Conservation (phyloP, 192 early-diverging fungal species). For the Linnemannia zychae region DNA sequence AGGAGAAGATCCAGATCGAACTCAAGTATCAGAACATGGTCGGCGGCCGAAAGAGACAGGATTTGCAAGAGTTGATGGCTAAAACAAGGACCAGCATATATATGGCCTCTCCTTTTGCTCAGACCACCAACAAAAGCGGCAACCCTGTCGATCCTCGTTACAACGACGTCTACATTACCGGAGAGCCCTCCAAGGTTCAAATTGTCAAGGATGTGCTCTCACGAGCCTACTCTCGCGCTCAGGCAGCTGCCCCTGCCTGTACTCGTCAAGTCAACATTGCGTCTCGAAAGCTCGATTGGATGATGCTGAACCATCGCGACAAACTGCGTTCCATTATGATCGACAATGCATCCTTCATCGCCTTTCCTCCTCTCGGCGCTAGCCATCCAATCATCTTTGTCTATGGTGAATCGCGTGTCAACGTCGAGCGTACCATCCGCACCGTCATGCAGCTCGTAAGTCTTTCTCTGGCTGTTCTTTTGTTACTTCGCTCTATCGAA, state of each 20-base stretch:
- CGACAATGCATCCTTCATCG: conserved; percentile 78
- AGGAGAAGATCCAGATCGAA: conserved; percentile 47
- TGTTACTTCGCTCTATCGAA: not conserved
- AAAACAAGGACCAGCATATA: conserved; percentile 81
- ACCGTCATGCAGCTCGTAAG: conserved; percentile 77
- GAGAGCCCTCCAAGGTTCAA: conserved; percentile 58
- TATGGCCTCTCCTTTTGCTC: conserved; percentile 69
- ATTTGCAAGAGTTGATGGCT: conserved; percentile 76
- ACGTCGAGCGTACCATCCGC: conserved; percentile 76
- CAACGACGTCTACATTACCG: conserved; percentile 65
- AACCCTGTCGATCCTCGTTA: conserved; percentile 29
- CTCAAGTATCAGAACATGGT: conserved; percentile 76
- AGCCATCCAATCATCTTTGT: conserved; percentile 63
- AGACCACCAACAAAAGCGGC: conserved; percentile 47
- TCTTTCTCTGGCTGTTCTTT: not conserved
- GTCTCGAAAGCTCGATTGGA: conserved; percentile 82
- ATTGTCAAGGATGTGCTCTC: conserved; percentile 56
- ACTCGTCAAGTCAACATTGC: conserved; percentile 60
- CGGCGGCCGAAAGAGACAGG: conserved; percentile 72
- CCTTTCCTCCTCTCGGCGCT: conserved; percentile 72
- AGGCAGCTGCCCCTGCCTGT: conserved; percentile 24
- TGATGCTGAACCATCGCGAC: conserved; percentile 68
- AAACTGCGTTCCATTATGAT: conserved; percentile 73
- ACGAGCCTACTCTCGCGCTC: conserved; percentile 58
- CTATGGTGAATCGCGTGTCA: conserved; percentile 73